Evolutionary conservation across 805 yeast species (phyloP).

Genomic region (Hyphopichia homilentoma): DNA sequence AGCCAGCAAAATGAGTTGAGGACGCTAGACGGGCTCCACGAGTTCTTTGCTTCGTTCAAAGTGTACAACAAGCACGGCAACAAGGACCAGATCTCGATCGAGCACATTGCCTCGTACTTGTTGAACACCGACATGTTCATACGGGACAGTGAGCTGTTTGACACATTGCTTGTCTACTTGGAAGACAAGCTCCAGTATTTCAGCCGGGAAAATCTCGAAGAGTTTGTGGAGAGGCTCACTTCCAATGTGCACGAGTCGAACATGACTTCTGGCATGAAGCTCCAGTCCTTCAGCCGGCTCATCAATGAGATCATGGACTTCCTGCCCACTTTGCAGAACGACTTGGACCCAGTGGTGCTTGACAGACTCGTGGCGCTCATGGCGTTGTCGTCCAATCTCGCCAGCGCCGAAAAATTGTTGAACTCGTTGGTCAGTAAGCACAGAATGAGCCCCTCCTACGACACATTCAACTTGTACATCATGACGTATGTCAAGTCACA

Average conservation of each 20-base stretch:
- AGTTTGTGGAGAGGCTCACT: conserved; percentile 11
- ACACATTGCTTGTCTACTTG: conserved; percentile 9
- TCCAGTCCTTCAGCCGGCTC: conserved; percentile 8
- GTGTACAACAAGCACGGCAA: neutral
- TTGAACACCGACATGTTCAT: conserved; percentile 3
- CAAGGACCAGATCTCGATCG: conserved; percentile 5
- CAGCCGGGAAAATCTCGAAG: conserved; percentile 8
- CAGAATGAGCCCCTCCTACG: conserved; percentile 18
- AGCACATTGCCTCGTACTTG: conserved; percentile 8
- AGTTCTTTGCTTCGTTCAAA: neutral
- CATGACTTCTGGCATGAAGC: conserved; percentile 7
- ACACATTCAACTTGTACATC: conserved; percentile 17
- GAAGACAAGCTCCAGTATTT: conserved; percentile 8
- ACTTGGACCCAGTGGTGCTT: conserved; percentile 15
- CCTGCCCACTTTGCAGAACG: conserved; percentile 10
- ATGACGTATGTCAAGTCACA: too few species aligned
- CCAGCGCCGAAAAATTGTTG: conserved; percentile 11
- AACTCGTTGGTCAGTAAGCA: conserved; percentile 9
- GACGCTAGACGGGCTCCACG: neutral
- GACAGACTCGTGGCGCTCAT: conserved; percentile 22
- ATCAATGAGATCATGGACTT: conserved; percentile 8
- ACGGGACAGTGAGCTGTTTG: conserved; percentile 7
- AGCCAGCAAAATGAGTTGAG: too few species aligned
- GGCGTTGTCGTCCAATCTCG: conserved; percentile 12
- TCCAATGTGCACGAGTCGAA: conserved; percentile 5